These are phyloP conservation scores for Metschnikowia bowlesiae DNA, from an alignment of 805 yeast species.

Conservation along the genomic window DNA sequence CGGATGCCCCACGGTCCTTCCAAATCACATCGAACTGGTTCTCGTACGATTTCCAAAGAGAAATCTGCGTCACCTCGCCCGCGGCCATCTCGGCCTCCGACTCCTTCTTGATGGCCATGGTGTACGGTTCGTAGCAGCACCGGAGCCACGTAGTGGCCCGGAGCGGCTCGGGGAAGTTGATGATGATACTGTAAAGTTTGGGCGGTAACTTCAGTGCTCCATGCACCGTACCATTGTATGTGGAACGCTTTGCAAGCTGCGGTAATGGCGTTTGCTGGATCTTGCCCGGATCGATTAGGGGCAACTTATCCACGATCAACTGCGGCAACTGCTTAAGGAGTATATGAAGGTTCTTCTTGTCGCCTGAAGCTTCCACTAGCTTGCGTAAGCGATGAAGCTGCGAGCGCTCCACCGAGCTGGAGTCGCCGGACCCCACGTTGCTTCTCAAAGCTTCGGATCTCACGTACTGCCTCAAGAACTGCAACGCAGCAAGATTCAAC, in stretches of 20 bases:
- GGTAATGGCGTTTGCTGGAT: slow-evolving; percentile 21
- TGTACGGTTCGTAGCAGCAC: slow-evolving; percentile 75
- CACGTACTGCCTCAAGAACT: slow-evolving; percentile 76
- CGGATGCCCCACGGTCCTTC: slow-evolving; percentile 31
- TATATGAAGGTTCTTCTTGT: slow-evolving; percentile 46
- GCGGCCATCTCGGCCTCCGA: slow-evolving; percentile 22
- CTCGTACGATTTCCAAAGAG: slow-evolving; percentile 94
- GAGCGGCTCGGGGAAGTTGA: slow-evolving; percentile 72
- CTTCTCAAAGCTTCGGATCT: slow-evolving; percentile 51
- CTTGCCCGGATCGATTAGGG: slow-evolving; percentile 30
- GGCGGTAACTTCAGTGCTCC: slow-evolving; percentile 58
- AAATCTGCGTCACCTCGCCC: slow-evolving; percentile 91
- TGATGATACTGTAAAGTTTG: slow-evolving; percentile 54
- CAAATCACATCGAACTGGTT: slow-evolving; percentile 69
- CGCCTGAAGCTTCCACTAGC: slow-evolving; percentile 46
- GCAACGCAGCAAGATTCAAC: slow-evolving; percentile 66
- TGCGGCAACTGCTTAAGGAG: slow-evolving; percentile 60
- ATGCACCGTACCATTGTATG: slow-evolving; percentile 48
- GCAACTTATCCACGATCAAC: slow-evolving; percentile 38
- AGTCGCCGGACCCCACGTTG: slow-evolving; percentile 16
- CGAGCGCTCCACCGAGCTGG: slow-evolving; percentile 25
- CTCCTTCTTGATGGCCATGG: slow-evolving; percentile 20
- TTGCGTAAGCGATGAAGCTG: slow-evolving; percentile 41
- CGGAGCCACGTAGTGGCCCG: slow-evolving; percentile 95
- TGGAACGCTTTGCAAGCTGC: slow-evolving; percentile 49